Conservation (phyloP, 1,284 basidiomycete species). For the Xerocomus nothofagi region DNA sequence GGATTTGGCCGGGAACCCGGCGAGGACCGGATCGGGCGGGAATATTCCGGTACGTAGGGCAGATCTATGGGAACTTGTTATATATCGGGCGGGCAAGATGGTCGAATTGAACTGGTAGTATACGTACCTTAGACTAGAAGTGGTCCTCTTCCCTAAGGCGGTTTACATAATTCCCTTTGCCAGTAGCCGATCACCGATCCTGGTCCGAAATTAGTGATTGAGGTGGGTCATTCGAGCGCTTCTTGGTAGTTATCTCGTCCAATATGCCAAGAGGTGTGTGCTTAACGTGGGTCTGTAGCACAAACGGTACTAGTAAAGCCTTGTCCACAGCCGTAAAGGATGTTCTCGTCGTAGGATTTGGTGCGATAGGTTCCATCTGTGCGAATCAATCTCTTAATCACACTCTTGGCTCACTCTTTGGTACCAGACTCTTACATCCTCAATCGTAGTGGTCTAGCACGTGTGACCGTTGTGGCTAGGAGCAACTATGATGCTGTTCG, state of each 20-base stretch:
- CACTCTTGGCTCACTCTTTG: background rate
- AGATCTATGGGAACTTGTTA: background rate
- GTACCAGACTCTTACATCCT: conserved; percentile 60
- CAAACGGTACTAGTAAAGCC: background rate
- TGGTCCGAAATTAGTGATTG: background rate
- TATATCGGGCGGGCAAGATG: background rate
- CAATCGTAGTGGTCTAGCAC: conserved; percentile 56
- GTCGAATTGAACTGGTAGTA: background rate
- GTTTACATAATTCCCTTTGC: background rate
- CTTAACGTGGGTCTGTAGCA: background rate
- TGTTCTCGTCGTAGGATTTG: conserved; percentile 56
- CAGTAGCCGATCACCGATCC: background rate
- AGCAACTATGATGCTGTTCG: conserved; percentile 67
- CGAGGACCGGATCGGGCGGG: no score
- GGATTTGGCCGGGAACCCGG: no score
- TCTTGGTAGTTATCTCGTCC: no score
- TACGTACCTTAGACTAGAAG: background rate
- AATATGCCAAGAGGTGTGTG: background rate
- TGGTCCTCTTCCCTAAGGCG: background rate
- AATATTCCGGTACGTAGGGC: no score
- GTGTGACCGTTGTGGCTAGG: conserved; percentile 74
- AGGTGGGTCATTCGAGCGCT: background rate
- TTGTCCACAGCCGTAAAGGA: conserved; percentile 39
- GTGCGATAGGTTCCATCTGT: conserved; percentile 61
- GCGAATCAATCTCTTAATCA: conserved; percentile 14